These are phyloP conservation scores for Perkinsela sp. DNA, from an alignment of 208 protist species.

Conservation along the genomic window DNA sequence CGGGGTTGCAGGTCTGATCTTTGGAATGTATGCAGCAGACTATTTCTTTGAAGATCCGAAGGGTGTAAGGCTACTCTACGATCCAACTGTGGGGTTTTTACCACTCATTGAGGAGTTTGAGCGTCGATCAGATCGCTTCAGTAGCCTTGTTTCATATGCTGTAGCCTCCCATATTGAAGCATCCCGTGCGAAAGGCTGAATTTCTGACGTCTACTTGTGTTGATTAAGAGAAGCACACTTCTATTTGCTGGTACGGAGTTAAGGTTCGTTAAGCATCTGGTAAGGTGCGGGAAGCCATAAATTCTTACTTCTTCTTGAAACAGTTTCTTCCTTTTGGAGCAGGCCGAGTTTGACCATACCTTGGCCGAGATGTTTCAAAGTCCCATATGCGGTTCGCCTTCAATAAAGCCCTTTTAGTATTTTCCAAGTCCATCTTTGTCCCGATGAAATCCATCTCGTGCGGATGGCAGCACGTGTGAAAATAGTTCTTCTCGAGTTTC, in stretches of 20 bases:
- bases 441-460: neutral
- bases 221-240: too few relatives aligned
- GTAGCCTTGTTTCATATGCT: neutral
- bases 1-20: neutral
- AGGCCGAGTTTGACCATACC: neutral
- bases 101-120: neutral
- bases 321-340: neutral
- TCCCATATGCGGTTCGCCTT: neutral
- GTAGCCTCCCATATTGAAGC: too few relatives aligned
- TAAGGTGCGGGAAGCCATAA: too few relatives aligned
- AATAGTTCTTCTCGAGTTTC: neutral
- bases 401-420: neutral
- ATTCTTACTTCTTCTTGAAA: neutral
- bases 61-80: neutral
- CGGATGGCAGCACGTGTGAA: neutral
- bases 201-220: too few relatives aligned
- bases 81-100: neutral
- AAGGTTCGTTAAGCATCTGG: too few relatives aligned
- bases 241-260: too few relatives aligned
- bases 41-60: neutral
- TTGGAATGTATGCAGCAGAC: neutral
- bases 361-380: neutral
- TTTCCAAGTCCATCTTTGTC: neutral
- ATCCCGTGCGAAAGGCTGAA: too few relatives aligned
- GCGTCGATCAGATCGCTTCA: neutral